Base-by-base conservation (phyloP, 2,329 filamentous ascomycete species). In the Eutypa lata region DNA sequence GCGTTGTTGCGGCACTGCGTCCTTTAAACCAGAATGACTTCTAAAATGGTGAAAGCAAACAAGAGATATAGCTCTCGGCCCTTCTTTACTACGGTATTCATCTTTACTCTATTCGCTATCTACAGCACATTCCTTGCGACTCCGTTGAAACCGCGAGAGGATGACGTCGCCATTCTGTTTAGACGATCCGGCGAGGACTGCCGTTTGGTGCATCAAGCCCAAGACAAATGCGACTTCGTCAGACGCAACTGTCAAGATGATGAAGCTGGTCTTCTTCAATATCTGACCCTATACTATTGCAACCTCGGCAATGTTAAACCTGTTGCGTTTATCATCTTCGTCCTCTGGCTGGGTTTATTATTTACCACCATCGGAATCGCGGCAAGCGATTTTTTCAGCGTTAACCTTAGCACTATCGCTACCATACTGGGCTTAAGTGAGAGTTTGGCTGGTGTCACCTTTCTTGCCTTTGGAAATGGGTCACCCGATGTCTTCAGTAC, bases 401-500 rank as follows among this genome's bases (percentile, higher is more conserved):
- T 97, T 73, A 96, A 99, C 67, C 80, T 99, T 33, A 94, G 90
- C 71, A 97, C 94, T 13, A 94, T 99, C 62, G 87, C 94, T 21
- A 87, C 81, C 52, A 84, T 97, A 49, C 79, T 97, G 26, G 92
- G 93, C 19, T 87, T 99, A 76, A 97, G 92, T 70, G 92, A 99
- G 75, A 97, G 91, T 69, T 81, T 99, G 72, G 91, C 94, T 0
- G 94, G 94, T 35, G 95, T 99, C 26, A 99, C 94, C 0, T 96
- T 99, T 65, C 76, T 99, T 49, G 94, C 94, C 8, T 95, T 99
- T 72, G 94, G 94, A 59, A 99, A 99, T 76, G 94, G 94, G 49
- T 97, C 93, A 56, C 94, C 94, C 2, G 94, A 99, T 71, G 92
- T 99, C 45, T 99, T 99, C 72, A 97, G 92, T 60, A 99, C 94